Percentiles rank a stretch among this genome's conserved stretches.
Conservation (phyloP, 305 asterid genomes). For the Fraxinus angustifolia region DNA sequence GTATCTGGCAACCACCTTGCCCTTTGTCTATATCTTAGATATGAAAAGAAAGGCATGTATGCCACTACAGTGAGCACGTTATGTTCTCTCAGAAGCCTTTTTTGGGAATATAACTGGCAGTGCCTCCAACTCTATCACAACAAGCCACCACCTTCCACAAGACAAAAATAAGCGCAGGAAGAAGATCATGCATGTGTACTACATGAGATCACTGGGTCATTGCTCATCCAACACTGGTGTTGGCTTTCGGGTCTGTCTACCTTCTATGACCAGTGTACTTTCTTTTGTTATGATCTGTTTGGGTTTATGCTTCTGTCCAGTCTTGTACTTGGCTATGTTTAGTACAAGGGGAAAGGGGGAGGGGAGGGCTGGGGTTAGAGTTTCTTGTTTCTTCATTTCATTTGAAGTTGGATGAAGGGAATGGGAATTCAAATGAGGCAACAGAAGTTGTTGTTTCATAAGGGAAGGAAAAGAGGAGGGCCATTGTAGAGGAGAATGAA, state of each 20-base stretch:
- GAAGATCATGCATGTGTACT: background rate
- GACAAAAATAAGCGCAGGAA: background rate
- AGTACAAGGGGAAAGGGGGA: background rate
- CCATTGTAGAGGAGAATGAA: background rate
- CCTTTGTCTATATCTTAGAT: background rate
- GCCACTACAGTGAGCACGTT: background rate
- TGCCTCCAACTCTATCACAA: background rate
- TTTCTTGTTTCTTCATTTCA: background rate
- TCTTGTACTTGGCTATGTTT: background rate
- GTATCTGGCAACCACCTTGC: background rate
- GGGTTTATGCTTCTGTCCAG: background rate
- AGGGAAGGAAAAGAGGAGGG: background rate
- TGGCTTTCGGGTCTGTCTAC: background rate
- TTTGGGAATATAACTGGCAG: background rate
- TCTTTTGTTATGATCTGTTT: background rate
- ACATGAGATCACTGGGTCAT: background rate
- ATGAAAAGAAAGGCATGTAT: background rate
- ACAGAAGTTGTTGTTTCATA: background rate
- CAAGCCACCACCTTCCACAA: background rate
- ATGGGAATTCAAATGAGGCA: background rate
- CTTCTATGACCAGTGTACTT: background rate
- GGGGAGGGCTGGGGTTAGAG: background rate
- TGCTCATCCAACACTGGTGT: background rate
- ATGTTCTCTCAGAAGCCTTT: background rate
- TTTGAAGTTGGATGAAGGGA: background rate